Evolutionary conservation across 805 yeast genomes (phyloP).

Genomic region (Myxozyma lipomycoides): DNA sequence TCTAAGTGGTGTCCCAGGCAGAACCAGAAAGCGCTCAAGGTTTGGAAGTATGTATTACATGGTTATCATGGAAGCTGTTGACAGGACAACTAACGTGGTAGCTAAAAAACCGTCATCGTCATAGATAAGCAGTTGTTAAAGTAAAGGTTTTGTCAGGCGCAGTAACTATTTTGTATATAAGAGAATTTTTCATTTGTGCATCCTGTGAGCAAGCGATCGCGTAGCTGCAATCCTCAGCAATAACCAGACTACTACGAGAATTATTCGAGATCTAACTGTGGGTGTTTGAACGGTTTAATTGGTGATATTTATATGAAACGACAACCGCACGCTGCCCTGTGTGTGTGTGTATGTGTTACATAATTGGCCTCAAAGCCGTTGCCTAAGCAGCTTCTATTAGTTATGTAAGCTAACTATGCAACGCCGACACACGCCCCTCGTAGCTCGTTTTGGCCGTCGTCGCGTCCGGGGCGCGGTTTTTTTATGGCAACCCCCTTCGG

Average conservation of each 20-base stretch:
- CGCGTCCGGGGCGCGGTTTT: no score
- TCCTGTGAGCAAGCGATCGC: neutral
- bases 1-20: conserved; percentile 89
- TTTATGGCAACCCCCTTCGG: neutral
- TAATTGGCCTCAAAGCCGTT: no score
- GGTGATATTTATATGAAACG: neutral
- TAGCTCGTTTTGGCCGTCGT: no score
- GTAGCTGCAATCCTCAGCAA: no score
- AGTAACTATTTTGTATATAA: neutral
- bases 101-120: neutral
- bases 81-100: neutral
- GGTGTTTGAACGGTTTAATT: no score
- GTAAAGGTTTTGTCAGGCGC: neutral
- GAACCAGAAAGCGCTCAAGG: conserved; percentile 83
- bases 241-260: neutral
- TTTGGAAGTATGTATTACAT: conserved; percentile 73
- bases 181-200: neutral
- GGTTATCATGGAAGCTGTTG: neutral
- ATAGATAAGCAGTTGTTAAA: neutral
- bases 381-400: no score
- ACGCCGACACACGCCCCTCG: no score
- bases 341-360: no score
- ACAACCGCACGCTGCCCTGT: no score
- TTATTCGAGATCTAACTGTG: neutral
- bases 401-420: no score